A percentile compares a stretch with the other conserved stretches of the same genome.
These are phyloP conservation scores for Geotrichum phurueaensis DNA, from an alignment of 1,139 yeast species.

Conservation along the genomic window DNA sequence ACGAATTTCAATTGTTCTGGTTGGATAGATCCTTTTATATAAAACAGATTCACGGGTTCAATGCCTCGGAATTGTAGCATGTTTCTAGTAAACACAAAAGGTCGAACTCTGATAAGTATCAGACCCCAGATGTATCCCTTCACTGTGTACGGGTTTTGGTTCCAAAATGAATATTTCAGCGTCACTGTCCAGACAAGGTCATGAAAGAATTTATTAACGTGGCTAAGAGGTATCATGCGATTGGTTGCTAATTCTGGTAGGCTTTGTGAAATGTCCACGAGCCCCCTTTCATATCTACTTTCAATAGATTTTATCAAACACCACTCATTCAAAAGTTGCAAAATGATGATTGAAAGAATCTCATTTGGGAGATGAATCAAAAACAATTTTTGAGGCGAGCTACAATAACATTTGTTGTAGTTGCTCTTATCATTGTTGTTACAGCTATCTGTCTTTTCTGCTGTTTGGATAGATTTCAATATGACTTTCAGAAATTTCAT, in stretches of 20 bases:
- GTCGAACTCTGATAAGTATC: neutral
- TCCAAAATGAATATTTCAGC: neutral
- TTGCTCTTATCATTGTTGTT: too few species aligned
- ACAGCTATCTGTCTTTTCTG: too few species aligned
- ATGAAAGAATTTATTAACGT: neutral
- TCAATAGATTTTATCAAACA: too few species aligned
- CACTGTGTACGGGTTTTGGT: too few species aligned
- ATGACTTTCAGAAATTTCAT: too few species aligned
- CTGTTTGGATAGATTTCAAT: too few species aligned
- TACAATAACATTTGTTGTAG: too few species aligned
- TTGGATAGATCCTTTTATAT: neutral
- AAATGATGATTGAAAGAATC: too few species aligned
- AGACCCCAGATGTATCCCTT: neutral
- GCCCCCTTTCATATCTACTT: too few species aligned
- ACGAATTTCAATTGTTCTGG: neutral
- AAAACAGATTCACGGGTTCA: neutral
- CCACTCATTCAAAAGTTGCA: too few species aligned
- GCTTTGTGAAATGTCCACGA: neutral
- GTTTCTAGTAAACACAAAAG: neutral
- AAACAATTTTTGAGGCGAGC: too few species aligned
- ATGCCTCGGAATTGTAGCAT: neutral
- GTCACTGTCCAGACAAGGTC: neutral
- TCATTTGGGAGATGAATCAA: too few species aligned
- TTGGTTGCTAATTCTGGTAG: neutral
- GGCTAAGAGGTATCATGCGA: neutral